Conservation (phyloP, 495 filamentous ascomycete genomes). For the Trichoderma virens region DNA sequence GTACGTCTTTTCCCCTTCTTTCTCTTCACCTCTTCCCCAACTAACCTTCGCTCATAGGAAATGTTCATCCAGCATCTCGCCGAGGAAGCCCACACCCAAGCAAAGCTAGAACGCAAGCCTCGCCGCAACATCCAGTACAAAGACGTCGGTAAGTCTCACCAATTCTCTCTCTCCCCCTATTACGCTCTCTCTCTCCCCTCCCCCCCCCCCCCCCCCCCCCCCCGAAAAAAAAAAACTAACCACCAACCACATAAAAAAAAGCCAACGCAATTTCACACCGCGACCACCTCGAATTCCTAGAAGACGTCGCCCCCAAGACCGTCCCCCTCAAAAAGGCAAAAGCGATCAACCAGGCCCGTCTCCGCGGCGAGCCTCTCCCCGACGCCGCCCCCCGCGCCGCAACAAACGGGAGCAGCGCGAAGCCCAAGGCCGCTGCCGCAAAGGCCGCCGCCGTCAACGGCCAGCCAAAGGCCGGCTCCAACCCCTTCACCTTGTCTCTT, state of each 20-base stretch:
- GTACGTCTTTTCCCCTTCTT: constrained; percentile 33
- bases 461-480: background rate
- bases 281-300: constrained; percentile 92
- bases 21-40: background rate
- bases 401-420: constrained; percentile 6
- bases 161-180: constrained; percentile 4
- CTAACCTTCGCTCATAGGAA: constrained; percentile 49
- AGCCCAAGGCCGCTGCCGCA: constrained; percentile 20
- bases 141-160: constrained; percentile 58
- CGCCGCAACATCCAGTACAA: constrained; percentile 93
- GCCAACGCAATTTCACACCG: constrained; percentile 81
- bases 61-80: constrained; percentile 94
- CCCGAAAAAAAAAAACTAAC: background rate
- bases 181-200: background rate
- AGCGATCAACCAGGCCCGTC: constrained; percentile 35
- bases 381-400: constrained; percentile 4
- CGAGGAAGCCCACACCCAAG: constrained; percentile 76
- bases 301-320: constrained; percentile 84
- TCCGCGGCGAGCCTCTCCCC: constrained; percentile 22
- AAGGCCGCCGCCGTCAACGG: constrained; percentile 21
- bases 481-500: constrained; percentile 15
- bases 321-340: constrained; percentile 74
- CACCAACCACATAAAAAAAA: constrained; percentile 26
- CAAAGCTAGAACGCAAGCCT: constrained; percentile 83
- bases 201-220: background rate